Conservation (phyloP, 1,284 basidiomycete species). For the Golubevia pallescens region DNA sequence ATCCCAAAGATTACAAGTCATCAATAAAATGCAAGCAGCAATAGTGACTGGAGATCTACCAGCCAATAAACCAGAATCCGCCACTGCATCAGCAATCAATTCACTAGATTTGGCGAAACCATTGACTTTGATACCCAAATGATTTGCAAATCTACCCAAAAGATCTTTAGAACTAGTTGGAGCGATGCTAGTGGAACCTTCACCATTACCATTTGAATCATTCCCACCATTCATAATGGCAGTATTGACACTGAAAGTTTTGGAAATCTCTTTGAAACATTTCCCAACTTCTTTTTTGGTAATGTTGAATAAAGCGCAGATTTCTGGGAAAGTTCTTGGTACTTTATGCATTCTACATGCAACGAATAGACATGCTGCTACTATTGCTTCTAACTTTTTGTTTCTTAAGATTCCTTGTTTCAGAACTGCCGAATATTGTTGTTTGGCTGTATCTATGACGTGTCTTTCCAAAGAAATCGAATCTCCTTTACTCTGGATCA, state of each 20-base stretch:
- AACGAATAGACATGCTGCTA: slow-evolving; percentile 61
- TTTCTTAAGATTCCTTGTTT: slow-evolving; percentile 58
- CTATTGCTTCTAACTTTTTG: slow-evolving; percentile 58
- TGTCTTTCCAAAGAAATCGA: slow-evolving; percentile 56
- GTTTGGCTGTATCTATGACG: slow-evolving; percentile 60
- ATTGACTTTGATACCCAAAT: slow-evolving; percentile 50
- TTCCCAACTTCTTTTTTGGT: slow-evolving; percentile 60
- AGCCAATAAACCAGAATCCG: slow-evolving; percentile 52
- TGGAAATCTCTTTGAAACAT: slow-evolving; percentile 62
- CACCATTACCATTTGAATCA: neutral
- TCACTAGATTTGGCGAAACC: slow-evolving; percentile 37
- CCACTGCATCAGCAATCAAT: slow-evolving; percentile 47
- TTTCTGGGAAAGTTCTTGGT: slow-evolving; percentile 61
- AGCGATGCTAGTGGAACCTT: slow-evolving; percentile 17
- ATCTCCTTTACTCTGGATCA: slow-evolving; percentile 63
- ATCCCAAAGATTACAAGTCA: slow-evolving; percentile 30
- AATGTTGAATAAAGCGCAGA: slow-evolving; percentile 57
- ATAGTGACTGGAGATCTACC: slow-evolving; percentile 62
- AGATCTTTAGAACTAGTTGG: slow-evolving; percentile 56
- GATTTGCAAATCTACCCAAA: slow-evolving; percentile 60
- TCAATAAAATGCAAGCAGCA: slow-evolving; percentile 61
- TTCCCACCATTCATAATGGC: neutral
- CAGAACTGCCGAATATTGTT: slow-evolving; percentile 56
- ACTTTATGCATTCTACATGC: slow-evolving; percentile 62
- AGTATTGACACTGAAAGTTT: slow-evolving; percentile 43